Percentiles rank a stretch among this genome's conserved stretches.
Conservation (phyloP, 1,139 yeast genomes). For the Debaryomyces fabryi region DNA sequence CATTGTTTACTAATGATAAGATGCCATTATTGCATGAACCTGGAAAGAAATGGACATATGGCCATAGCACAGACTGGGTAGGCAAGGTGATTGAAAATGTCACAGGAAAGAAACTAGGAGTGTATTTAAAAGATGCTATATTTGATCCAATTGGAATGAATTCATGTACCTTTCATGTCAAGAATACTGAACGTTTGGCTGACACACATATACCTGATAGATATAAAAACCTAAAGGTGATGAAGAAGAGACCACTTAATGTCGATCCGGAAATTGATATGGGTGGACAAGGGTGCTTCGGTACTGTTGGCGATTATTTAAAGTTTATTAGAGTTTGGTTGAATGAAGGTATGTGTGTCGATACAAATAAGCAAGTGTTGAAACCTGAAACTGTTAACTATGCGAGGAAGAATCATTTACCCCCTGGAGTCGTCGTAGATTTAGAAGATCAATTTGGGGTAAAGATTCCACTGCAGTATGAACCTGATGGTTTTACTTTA, state of each 20-base stretch:
- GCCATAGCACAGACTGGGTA: slow-evolving; percentile 56
- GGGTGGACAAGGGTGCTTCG: slow-evolving; percentile 55
- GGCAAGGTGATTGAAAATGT: slow-evolving; percentile 50
- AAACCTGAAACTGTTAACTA: slow-evolving; percentile 31
- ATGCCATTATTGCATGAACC: slow-evolving; percentile 55
- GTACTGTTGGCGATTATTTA: slow-evolving; percentile 46
- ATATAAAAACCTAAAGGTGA: slow-evolving; percentile 19
- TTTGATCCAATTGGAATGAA: slow-evolving; percentile 50
- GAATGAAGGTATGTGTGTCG: slow-evolving; percentile 46
- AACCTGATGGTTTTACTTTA: slow-evolving; percentile 80
- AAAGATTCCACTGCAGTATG: slow-evolving; percentile 23
- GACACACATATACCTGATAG: slow-evolving; percentile 27
- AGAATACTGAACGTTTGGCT: slow-evolving; percentile 27
- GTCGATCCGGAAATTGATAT: slow-evolving; percentile 39
- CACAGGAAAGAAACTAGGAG: slow-evolving; percentile 45
- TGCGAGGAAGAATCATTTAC: slow-evolving; percentile 40
- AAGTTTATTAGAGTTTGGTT: slow-evolving; percentile 50
- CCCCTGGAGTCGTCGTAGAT: slow-evolving; percentile 26
- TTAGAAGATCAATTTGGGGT: slow-evolving; percentile 20
- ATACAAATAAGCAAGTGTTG: slow-evolving; percentile 36
- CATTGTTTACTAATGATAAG: slow-evolving; percentile 30
- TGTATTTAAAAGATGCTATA: slow-evolving; percentile 39
- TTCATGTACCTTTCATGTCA: slow-evolving; percentile 39
- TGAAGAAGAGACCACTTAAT: slow-evolving; percentile 19
- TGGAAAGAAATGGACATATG: slow-evolving; percentile 55